phyloP scores from a whole-genome alignment of 129 eudicot genomes.

The Chrysanthemum seticuspe region DNA sequence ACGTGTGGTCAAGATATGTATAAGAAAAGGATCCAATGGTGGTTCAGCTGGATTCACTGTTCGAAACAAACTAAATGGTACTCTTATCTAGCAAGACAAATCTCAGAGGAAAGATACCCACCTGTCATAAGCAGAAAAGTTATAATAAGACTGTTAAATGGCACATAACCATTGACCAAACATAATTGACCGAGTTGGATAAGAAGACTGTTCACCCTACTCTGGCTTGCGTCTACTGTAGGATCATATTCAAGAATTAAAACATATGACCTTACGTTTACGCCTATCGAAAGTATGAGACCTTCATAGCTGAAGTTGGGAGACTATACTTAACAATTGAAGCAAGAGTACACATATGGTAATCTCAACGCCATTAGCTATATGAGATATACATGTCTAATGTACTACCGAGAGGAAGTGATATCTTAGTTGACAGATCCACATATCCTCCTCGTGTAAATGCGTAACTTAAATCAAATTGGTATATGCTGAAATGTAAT shows the following conservation, averaged over 20 bases:
- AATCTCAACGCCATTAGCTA: neutral
- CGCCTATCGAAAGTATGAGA: slow-evolving; percentile 87
- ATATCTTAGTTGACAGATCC: slow-evolving; percentile 72
- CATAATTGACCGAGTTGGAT: neutral
- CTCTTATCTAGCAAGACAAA: slow-evolving; percentile 67
- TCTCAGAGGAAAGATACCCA: slow-evolving; percentile 28
- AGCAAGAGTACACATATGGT: slow-evolving; percentile 5
- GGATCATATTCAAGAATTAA: slow-evolving; percentile 86
- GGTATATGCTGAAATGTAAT: no score
- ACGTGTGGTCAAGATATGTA: slow-evolving; percentile 84
- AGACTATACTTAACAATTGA: slow-evolving; percentile 2
- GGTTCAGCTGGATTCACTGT: slow-evolving; percentile 90
- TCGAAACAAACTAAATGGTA: slow-evolving; percentile 88
- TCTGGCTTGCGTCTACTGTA: slow-evolving; percentile 58
- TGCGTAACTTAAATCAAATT: slow-evolving; percentile 54
- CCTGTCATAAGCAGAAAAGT: slow-evolving; percentile 19
- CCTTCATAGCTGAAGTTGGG: slow-evolving; percentile 78
- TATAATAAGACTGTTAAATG: slow-evolving; percentile 13
- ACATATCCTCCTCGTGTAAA: slow-evolving; percentile 81
- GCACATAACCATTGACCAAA: neutral
- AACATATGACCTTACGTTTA: slow-evolving; percentile 88
- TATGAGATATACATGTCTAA: slow-evolving; percentile 71
- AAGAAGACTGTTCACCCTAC: slow-evolving; percentile 61
- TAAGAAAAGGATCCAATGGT: slow-evolving; percentile 90
- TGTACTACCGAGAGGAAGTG: slow-evolving; percentile 90